Conservation (phyloP, 1,139 yeast genomes). For the Citeromyces siamensis region DNA sequence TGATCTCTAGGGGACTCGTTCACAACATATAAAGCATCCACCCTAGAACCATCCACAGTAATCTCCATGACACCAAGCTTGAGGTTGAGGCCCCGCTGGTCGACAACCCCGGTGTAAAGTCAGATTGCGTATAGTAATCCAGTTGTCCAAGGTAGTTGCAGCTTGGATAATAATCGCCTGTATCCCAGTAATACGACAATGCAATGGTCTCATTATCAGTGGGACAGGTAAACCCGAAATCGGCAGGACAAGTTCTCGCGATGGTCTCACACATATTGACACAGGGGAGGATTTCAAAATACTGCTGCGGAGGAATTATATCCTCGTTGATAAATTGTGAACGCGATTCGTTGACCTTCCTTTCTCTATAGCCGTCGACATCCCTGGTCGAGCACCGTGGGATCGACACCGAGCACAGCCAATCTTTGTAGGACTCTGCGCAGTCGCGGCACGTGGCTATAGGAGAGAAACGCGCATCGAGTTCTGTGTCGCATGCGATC, state of each 20-base stretch:
- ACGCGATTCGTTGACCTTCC: conserved; percentile 45
- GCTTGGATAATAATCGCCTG: conserved; percentile 9
- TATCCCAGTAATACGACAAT: conserved; percentile 38
- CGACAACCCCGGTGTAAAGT: too few species aligned
- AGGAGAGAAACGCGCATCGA: conserved; percentile 66
- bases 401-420: conserved; percentile 88
- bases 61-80: too few species aligned
- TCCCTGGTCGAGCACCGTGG: conserved; percentile 65
- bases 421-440: conserved; percentile 55
- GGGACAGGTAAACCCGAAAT: conserved; percentile 69
- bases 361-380: conserved; percentile 30
- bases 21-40: too few species aligned
- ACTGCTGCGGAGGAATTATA: conserved; percentile 46
- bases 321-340: conserved; percentile 42
- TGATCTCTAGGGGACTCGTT: too few species aligned
- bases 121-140: background rate
- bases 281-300: conserved; percentile 82
- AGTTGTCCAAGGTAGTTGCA: conserved; percentile 12
- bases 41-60: too few species aligned
- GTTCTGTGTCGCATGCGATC: conserved; percentile 61
- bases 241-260: conserved; percentile 76
- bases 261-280: conserved; percentile 67
- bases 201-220: conserved; percentile 22
- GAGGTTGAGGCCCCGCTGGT: too few species aligned
- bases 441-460: conserved; percentile 65